These are phyloP conservation scores for Colletotrichum brevisporum DNA, from an alignment of 2,329 filamentous ascomycete species.

Conservation along the genomic window DNA sequence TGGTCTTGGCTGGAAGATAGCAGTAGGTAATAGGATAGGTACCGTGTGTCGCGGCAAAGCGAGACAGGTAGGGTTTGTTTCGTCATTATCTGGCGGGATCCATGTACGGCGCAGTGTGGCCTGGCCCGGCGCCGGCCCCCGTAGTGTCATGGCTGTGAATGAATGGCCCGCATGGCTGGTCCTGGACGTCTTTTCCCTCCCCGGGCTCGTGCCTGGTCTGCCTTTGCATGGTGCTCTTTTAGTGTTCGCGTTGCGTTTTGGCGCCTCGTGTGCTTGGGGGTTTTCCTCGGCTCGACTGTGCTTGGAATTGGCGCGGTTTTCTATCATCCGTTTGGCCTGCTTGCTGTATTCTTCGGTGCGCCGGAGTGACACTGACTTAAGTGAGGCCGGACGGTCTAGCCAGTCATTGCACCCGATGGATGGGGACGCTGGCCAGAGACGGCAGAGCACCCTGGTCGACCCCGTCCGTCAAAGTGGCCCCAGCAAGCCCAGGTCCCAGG, in stretches of 20 bases:
- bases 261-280: slow-evolving; percentile 14
- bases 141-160: slow-evolving; percentile 7
- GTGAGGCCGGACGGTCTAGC: slow-evolving; percentile 20
- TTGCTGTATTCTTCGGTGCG: background rate
- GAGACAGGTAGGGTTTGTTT: slow-evolving; percentile 28
- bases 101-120: slow-evolving; percentile 33
- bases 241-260: background rate
- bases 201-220: slow-evolving; percentile 4
- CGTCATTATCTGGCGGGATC: slow-evolving; percentile 36
- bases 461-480: slow-evolving; percentile 31
- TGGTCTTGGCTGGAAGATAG: background rate
- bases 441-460: slow-evolving; percentile 34
- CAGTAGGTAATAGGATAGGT: background rate
- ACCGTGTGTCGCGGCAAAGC: slow-evolving; percentile 9
- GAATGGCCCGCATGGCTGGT: slow-evolving; percentile 36
- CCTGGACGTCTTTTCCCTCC: slow-evolving; percentile 10
- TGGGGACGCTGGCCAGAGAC: slow-evolving; percentile 21
- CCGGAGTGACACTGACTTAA: slow-evolving; percentile 1
- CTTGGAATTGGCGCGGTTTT: slow-evolving; percentile 10
- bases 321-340: background rate
- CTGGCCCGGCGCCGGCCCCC: slow-evolving; percentile 21
- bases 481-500: slow-evolving; percentile 6
- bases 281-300: slow-evolving; percentile 15
- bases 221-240: slow-evolving; percentile 12
- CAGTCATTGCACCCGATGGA: slow-evolving; percentile 16